Evolutionary conservation across 495 filamentous ascomycete genomes (phyloP), one percentile per base, ranked within the genome.

Genomic region (Podospora sp.): DNA sequence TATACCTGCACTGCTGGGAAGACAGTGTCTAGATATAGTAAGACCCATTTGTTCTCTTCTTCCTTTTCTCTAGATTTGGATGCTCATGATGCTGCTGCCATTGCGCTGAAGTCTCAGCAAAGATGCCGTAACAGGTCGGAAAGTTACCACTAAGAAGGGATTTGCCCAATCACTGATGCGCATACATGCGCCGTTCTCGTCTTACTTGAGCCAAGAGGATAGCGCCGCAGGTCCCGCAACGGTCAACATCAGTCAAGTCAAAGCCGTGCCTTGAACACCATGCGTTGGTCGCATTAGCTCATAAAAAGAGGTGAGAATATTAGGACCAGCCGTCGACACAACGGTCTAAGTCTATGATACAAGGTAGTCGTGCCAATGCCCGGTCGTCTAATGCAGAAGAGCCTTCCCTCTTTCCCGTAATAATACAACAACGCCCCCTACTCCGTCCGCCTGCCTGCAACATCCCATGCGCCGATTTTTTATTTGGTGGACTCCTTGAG

Each of bases 401-500:
- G 35, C 63, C 63, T 14, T 46, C 51, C 62, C 50, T 50, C 29
- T 63, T 58, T 58, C 53, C 63, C 63, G 11, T 65, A 65, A 24
- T 65, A 65, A 58, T 65, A 65, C 63, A 63, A 46, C 63, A 27
- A 56, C 27, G 21, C 53, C 29, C 49, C 26, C 40, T 29, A 63
- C 40, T 53, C 61, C 51, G 24, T 57, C 46, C 61, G 61, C 59
- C 29, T 62, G 21, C 35, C 59, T 24, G 11, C 26, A 24, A 9
- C 59, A 25, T 9, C 21, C 33, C 35, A 8, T 5, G 14, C 24
- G 49, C 22, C 16, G 12, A 18, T 27, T 35, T n/a, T 69, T 84
- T 89, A 89, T 78, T 77, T 77, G 73, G 86, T 88, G 59, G 77
- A 70, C 74, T 90, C 84, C 86, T 89, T 87, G 80, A 90, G 84